These are phyloP conservation scores for Schoenoplectus triqueter DNA, from an alignment of 202 grass and related monocot genomes.

Conservation along the genomic window DNA sequence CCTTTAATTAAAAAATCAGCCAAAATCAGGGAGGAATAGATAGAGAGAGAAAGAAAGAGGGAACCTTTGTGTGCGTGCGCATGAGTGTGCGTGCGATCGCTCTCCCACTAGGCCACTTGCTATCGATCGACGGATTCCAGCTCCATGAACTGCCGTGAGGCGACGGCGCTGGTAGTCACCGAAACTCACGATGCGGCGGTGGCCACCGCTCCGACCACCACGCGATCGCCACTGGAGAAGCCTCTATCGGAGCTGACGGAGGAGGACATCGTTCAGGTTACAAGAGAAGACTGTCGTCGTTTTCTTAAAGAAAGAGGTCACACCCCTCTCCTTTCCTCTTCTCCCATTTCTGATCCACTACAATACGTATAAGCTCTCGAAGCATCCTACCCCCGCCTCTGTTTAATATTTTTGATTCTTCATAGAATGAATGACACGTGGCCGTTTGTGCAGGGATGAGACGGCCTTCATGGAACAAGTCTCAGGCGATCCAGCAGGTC, in stretches of 20 bases:
- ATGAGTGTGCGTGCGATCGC: constrained; percentile 23
- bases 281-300: constrained; percentile 56
- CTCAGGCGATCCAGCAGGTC: constrained; percentile 63
- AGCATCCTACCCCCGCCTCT: too few species aligned
- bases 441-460: constrained; percentile 44
- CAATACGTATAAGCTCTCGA: too few species aligned
- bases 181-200: not conserved
- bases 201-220: not conserved
- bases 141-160: constrained; percentile 35
- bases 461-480: constrained; percentile 63
- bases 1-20: constrained; percentile 9
- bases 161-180: not conserved
- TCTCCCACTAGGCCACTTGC: constrained; percentile 3
- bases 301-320: constrained; percentile 59
- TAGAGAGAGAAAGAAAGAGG: not conserved
- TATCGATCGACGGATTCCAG: not conserved
- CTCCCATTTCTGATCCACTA: too few species aligned
- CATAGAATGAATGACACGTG: too few species aligned
- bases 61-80: not conserved
- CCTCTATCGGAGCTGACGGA: constrained; percentile 47
- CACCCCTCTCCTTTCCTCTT: too few species aligned
- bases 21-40: constrained; percentile 1
- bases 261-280: constrained; percentile 61
- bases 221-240: constrained; percentile 46
- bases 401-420: too few species aligned